Evolutionary conservation across 2,329 filamentous ascomycete species (phyloP).

Genomic region (Pseudophaeomoniella oleicola): DNA sequence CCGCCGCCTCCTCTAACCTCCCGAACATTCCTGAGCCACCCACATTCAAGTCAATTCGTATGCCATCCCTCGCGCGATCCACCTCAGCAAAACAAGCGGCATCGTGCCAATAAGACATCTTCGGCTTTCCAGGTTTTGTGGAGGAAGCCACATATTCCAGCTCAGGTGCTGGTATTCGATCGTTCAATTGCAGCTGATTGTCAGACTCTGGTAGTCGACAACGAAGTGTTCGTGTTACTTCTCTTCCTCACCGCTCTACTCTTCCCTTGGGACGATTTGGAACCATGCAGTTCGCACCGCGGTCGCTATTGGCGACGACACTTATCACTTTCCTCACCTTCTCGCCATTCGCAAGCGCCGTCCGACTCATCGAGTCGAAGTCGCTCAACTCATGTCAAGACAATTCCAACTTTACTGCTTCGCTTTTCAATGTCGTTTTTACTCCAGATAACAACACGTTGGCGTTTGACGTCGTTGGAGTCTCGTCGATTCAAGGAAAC

Average conservation of each 20-base stretch:
- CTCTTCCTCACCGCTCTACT: too few relatives aligned
- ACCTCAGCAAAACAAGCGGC: not conserved
- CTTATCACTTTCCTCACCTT: slow-evolving; percentile 23
- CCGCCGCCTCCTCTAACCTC: not conserved
- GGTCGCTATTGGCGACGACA: slow-evolving; percentile 16
- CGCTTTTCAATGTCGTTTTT: slow-evolving; percentile 68
- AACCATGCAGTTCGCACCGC: slow-evolving; percentile 20
- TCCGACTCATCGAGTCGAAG: slow-evolving; percentile 60
- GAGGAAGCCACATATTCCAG: not conserved
- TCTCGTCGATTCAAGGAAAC: slow-evolving; percentile 70
- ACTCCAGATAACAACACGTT: slow-evolving; percentile 53
- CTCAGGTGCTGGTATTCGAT: not conserved
- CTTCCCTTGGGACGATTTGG: too few relatives aligned
- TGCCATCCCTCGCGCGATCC: not conserved
- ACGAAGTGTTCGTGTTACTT: not conserved
- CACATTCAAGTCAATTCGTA: not conserved
- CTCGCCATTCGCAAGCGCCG: slow-evolving; percentile 40
- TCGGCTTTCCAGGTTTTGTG: not conserved
- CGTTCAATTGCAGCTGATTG: not conserved
- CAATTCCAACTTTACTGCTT: slow-evolving; percentile 74
- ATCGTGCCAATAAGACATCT: not conserved
- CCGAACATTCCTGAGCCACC: not conserved
- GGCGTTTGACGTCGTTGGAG: slow-evolving; percentile 60
- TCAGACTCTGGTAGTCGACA: slow-evolving; percentile 1
- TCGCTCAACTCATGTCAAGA: slow-evolving; percentile 75